Conservation (phyloP, 805 yeast genomes). For the Blastobotrys terrestris region DNA sequence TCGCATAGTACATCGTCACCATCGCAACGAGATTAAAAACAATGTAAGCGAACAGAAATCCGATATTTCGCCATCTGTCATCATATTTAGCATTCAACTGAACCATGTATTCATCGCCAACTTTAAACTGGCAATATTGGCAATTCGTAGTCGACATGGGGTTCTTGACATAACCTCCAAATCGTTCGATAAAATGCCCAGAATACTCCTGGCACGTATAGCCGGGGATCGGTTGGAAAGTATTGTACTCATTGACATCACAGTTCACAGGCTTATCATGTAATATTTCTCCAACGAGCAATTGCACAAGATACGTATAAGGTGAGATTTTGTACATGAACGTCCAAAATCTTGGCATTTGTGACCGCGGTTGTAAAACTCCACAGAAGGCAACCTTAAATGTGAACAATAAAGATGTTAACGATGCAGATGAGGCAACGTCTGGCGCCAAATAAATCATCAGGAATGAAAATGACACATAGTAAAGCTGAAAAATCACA, state of each 20-base stretch:
- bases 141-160: constrained; percentile 42
- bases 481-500: constrained; percentile 45
- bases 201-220: constrained; percentile 58
- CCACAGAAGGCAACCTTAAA: constrained; percentile 63
- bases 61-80: constrained; percentile 60
- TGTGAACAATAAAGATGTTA: constrained; percentile 49
- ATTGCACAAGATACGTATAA: constrained; percentile 61
- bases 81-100: constrained; percentile 38
- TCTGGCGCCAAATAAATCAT: constrained; percentile 54
- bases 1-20: constrained; percentile 27
- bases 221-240: constrained; percentile 50
- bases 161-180: constrained; percentile 53
- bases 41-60: constrained; percentile 52
- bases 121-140: constrained; percentile 35
- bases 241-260: constrained; percentile 41
- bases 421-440: constrained; percentile 60
- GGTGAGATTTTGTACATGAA: constrained; percentile 76
- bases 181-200: constrained; percentile 35
- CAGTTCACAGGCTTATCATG: constrained; percentile 51
- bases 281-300: constrained; percentile 42
- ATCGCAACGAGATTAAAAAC: constrained; percentile 42
- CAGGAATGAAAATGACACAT: constrained; percentile 48
- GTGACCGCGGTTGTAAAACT: constrained; percentile 48
- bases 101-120: constrained; percentile 39
- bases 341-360: constrained; percentile 78